Percentiles rank a stretch among this genome's conserved stretches.
phyloP scores from a whole-genome alignment of 805 yeast species.

The Saturnispora sanitii region DNA sequence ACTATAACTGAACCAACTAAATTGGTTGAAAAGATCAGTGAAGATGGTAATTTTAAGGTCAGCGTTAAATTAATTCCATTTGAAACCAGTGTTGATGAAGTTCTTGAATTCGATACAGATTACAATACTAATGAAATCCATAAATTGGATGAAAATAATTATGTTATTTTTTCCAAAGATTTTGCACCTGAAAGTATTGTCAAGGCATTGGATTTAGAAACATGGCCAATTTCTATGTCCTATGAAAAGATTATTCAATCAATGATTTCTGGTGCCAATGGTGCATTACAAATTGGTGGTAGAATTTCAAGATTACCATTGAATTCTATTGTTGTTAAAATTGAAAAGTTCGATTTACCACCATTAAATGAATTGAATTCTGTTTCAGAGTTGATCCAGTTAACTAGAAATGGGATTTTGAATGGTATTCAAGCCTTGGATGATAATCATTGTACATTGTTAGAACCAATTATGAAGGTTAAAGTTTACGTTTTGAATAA shows the following conservation, averaged over 20 bases:
- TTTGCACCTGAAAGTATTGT: slow-evolving; percentile 19
- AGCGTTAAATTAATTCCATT: slow-evolving; percentile 24
- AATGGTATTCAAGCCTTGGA: slow-evolving; percentile 27
- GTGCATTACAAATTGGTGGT: slow-evolving; percentile 62
- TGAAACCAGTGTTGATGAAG: slow-evolving; percentile 26
- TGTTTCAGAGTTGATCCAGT: slow-evolving; percentile 33
- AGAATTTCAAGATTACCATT: slow-evolving; percentile 45
- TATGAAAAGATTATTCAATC: slow-evolving; percentile 44
- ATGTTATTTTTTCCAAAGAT: slow-evolving; percentile 28
- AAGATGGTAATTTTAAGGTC: slow-evolving; percentile 17
- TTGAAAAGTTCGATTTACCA: slow-evolving; percentile 46
- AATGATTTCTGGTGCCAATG: slow-evolving; percentile 47
- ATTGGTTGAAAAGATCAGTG: slow-evolving; percentile 15
- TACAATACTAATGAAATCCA: slow-evolving; percentile 32
- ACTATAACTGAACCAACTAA: slow-evolving; percentile 29
- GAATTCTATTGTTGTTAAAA: slow-evolving; percentile 48
- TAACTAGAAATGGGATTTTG: slow-evolving; percentile 36
- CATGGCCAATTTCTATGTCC: slow-evolving; percentile 40
- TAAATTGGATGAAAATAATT: slow-evolving; percentile 40
- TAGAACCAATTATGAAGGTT: slow-evolving; percentile 86
- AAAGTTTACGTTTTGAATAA: slow-evolving; percentile 56
- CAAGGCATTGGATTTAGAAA: slow-evolving; percentile 15
- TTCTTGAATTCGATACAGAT: slow-evolving; percentile 14
- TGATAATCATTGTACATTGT: slow-evolving; percentile 36
- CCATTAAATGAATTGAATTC: slow-evolving; percentile 29